Conservation (phyloP, 805 yeast species). For the Candida montana region DNA sequence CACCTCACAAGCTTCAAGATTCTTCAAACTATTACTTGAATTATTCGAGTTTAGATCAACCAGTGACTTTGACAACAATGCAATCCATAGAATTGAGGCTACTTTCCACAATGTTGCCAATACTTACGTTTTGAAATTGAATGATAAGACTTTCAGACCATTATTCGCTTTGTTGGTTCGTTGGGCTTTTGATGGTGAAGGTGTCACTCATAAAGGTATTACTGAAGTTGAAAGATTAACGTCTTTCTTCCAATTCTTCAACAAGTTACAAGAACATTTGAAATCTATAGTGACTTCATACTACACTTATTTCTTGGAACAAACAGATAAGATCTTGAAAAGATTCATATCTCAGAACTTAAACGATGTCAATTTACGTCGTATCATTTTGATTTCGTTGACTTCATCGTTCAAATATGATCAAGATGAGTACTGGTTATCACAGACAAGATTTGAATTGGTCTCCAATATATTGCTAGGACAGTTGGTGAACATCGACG, state of each 20-base stretch:
- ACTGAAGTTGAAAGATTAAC: constrained; percentile 52
- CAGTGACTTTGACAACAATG: constrained; percentile 58
- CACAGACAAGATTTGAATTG: constrained; percentile 75
- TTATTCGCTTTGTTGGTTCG: constrained; percentile 77
- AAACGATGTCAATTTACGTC: constrained; percentile 53
- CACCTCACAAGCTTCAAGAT: constrained; percentile 58
- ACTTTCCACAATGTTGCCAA: constrained; percentile 70
- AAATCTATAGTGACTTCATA: constrained; percentile 86
- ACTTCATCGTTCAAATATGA: constrained; percentile 82
- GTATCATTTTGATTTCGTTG: constrained; percentile 68
- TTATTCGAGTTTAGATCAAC: constrained; percentile 66
- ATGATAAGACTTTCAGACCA: constrained; percentile 92
- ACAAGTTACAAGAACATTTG: constrained; percentile 75
- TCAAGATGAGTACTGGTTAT: constrained; percentile 92
- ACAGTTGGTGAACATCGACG: constrained; percentile 67
- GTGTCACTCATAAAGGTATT: constrained; percentile 40
- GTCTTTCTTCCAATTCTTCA: constrained; percentile 82
- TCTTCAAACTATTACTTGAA: constrained; percentile 62
- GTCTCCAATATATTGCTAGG: constrained; percentile 56
- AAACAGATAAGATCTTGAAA: constrained; percentile 52
- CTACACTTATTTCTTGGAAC: constrained; percentile 78
- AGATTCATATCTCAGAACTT: constrained; percentile 41
- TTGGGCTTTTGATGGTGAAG: constrained; percentile 91
- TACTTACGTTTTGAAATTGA: constrained; percentile 78
- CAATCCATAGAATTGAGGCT: constrained; percentile 76